Base-by-base conservation (phyloP, 2,329 filamentous ascomycete species). In the Dactylellina haptotyla region DNA sequence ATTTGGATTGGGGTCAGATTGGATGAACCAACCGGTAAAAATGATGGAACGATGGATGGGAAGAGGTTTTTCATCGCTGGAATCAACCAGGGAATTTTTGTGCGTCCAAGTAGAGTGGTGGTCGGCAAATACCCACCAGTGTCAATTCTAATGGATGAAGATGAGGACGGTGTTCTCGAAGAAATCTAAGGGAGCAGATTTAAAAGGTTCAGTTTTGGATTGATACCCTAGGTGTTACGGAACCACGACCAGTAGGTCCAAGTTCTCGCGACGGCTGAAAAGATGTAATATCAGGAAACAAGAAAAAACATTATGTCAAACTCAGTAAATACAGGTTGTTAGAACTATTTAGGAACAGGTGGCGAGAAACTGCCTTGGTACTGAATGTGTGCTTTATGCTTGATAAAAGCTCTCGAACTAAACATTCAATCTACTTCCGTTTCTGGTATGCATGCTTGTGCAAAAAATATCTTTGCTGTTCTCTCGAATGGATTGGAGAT, bases 401-500 rank as follows among this genome's bases (percentile, higher is more conserved):
- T 30, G 34, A 28, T 50, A 34, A 45, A 64, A 54, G 26, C 53
- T 8, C 12, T 39, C 16, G 25, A 18, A 4, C 34, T 14, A 26
- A 10, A 16, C 14, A 16, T 2, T 48, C 25, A 57, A 6, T 66
- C 50, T 20, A 14, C 16, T 23, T 67, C 53, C 14, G 32, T 8
- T 34, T 65, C 67, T 16, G 67, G 67, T 26, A 72, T 61, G 81
- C 90, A 94, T 4, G 90, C 94, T 80, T 99, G 95, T 0, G 93
- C 89, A 81, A 98, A 99, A 83, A 98, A 98, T 53, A 98, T 85
- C 39, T 90, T 87, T 3, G 92, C 91, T 3, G 88, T 86, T 73
- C 85, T 84, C 75, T 89, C 85, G 78, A 88, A 88, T 65, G 92
- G 88, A 80, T 98, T 99, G 63, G 85, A 85, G 78, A 99, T 97